Base-by-base conservation (phyloP, 2,329 filamentous ascomycete species). In the Colletotrichum sp. region DNA sequence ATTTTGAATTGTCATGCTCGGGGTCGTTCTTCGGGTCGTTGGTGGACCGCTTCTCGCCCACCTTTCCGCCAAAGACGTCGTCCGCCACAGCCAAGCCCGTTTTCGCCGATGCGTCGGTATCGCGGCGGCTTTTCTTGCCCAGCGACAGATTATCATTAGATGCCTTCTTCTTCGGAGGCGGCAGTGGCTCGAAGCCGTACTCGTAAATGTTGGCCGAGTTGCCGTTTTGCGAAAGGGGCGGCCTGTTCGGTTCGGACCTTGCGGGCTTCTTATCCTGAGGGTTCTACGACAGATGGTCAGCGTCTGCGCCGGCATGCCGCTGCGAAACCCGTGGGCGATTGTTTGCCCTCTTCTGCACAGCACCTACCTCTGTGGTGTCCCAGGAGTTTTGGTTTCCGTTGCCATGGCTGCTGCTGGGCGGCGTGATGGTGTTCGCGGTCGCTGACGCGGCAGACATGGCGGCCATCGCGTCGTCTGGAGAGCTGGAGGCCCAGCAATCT, bases 1-100 rank as follows among this genome's bases (percentile, higher is more conserved):
- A 97, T 83, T 95, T 93, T 36, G 92, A 94, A 77, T 92, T 89
- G 77, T 94, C 92, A 39, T 88, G 85, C 39, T 88, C 86, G 11
- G 79, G 79, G 13, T 36, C 61, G 29, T 39, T 49, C 9, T 52
- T 13, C 6, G 78, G 71, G 29, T 85, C 82, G 62, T 81, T 81
- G 36, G 80, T 82, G 55, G 70, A 77, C 57, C 78, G 80, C 78
- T 69, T 79, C 79, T 65, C 80, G 76, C 34, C 82, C 77, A 32
- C 36, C 61, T 75, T 75, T 12, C 32, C 65, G 6, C 66, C 71
- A 49, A 75, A 77, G 2, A 77, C 75, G n/a, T 77, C 75, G 30
- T 77, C 75, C 13, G 76, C 88, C 77, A 84, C 86, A 49, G 81
- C 67, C 25, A 61, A 27, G 3, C 29, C 72, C 19, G 34, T 52